These are phyloP conservation scores for Cyathus striatus DNA, from an alignment of 768 basidiomycete species.

Conservation along the genomic window DNA sequence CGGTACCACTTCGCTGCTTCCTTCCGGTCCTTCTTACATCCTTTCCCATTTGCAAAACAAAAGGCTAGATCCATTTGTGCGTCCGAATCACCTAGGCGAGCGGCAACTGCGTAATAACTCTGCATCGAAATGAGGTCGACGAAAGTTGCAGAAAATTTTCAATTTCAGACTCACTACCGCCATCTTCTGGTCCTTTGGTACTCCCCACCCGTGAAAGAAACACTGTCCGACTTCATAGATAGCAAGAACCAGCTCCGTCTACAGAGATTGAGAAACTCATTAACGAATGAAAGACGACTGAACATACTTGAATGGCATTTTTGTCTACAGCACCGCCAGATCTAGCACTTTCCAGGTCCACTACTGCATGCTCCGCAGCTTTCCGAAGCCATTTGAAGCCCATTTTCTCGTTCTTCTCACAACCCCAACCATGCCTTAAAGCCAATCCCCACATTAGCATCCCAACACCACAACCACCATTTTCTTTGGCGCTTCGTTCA, in stretches of 20 bases:
- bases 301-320: slow-evolving; percentile 49
- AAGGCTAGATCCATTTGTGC: slow-evolving; percentile 86
- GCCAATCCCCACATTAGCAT: slow-evolving; percentile 93
- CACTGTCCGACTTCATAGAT: too few relatives aligned
- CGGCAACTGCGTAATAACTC: slow-evolving; percentile 84
- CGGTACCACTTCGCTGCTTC: slow-evolving; percentile 90
- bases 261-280: slow-evolving; percentile 88
- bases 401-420: slow-evolving; percentile 67
- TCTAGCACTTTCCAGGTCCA: slow-evolving; percentile 64
- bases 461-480: slow-evolving; percentile 81
- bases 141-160: slow-evolving; percentile 1
- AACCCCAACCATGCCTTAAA: slow-evolving; percentile 86
- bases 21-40: slow-evolving; percentile 84
- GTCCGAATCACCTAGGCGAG: slow-evolving; percentile 79
- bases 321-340: slow-evolving; percentile 41
- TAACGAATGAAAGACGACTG: too few relatives aligned
- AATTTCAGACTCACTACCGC: slow-evolving; percentile 54
- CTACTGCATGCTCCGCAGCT: slow-evolving; percentile 78
- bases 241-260: too few relatives aligned
- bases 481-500: slow-evolving; percentile 67
- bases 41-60: slow-evolving; percentile 81
- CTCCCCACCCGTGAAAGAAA: slow-evolving; percentile 92
- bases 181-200: slow-evolving; percentile 85
- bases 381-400: slow-evolving; percentile 81
- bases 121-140: slow-evolving; percentile 16